Conservation (phyloP, 768 basidiomycete species). For the Termitomyces titanicus region DNA sequence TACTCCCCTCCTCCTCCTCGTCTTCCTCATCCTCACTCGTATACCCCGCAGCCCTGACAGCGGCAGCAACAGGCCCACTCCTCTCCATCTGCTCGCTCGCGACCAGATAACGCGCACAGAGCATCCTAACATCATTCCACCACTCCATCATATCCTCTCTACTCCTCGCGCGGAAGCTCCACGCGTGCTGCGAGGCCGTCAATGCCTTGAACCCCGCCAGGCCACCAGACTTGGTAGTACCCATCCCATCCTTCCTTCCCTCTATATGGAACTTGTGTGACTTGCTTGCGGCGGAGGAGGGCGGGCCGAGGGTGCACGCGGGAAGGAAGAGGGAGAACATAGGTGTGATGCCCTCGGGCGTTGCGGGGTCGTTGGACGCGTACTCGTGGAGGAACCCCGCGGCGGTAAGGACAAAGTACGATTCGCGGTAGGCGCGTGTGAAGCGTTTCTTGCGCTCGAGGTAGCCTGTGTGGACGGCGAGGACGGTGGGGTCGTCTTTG, state of each 20-base stretch:
- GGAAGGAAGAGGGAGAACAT: conserved; percentile 89
- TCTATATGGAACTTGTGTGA: conserved; percentile 98
- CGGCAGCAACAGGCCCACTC: conserved; percentile 87
- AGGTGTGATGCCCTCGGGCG: conserved; percentile 50
- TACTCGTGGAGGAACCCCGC: conserved; percentile 97
- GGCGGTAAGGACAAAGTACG: conserved; percentile 90
- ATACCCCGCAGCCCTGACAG: conserved; percentile 87
- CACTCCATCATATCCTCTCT: conserved; percentile 99
- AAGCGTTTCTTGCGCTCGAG: conserved; percentile 96
- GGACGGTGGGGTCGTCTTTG: conserved; percentile 85
- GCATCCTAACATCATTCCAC: conserved; percentile 97
- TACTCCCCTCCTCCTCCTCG: conserved; percentile 48
- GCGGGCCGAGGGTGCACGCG: conserved; percentile 92
- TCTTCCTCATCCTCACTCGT: conserved; percentile 76
- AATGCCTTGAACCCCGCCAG: conserved; percentile 38
- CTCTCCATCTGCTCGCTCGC: conserved; percentile 93
- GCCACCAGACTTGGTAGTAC: conserved; percentile 53
- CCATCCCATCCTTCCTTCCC: conserved; percentile 78
- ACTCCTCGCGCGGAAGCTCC: conserved; percentile 85
- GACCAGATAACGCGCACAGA: conserved; percentile 90
- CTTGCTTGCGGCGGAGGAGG: conserved; percentile 59
- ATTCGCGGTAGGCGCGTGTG: conserved; percentile 81
- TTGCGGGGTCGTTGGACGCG: conserved; percentile 66
- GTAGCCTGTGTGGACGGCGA: conserved; percentile 83
- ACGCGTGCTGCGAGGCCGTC: conserved; percentile 43